These are phyloP conservation scores for Nowakowskiella sp. DNA, from an alignment of 192 early-diverging fungal species.

Conservation along the genomic window DNA sequence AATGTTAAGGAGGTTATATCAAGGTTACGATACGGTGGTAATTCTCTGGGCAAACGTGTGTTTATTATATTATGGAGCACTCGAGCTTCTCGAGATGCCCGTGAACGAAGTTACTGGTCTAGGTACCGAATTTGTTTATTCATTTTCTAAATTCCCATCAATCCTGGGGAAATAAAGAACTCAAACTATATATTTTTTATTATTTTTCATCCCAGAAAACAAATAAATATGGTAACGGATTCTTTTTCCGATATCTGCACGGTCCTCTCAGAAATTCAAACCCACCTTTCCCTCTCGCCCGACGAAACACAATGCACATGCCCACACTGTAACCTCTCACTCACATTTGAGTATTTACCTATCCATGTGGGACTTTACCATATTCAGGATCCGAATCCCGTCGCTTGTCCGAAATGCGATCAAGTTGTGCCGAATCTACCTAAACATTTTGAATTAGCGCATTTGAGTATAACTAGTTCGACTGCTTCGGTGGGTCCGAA, in stretches of 20 bases:
- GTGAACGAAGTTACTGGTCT: constrained; percentile 1
- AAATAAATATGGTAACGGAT: no score
- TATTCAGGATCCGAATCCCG: constrained; percentile 14
- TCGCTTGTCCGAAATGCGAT: constrained; percentile 11
- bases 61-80: not conserved
- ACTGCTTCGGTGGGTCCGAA: not conserved
- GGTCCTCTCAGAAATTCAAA: no score
- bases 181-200: no score
- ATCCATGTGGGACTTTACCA: constrained; percentile 19
- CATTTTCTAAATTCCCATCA: no score
- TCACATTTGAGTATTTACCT: constrained; percentile 6
- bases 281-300: no score
- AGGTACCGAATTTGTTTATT: no score
- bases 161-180: no score
- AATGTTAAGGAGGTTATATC: not conserved
- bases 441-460: constrained; percentile 15
- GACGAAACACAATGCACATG: constrained; percentile 3
- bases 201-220: no score
- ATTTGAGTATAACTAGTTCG: not conserved
- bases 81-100: not conserved
- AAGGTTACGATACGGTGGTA: not conserved
- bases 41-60: not conserved
- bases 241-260: no score
- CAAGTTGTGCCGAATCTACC: not conserved
- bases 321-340: constrained; percentile 2